Percentiles rank a stretch among this genome's conserved stretches.
Evolutionary conservation across 495 filamentous ascomycete genomes (phyloP).

Genomic region (Immersiella caudata): DNA sequence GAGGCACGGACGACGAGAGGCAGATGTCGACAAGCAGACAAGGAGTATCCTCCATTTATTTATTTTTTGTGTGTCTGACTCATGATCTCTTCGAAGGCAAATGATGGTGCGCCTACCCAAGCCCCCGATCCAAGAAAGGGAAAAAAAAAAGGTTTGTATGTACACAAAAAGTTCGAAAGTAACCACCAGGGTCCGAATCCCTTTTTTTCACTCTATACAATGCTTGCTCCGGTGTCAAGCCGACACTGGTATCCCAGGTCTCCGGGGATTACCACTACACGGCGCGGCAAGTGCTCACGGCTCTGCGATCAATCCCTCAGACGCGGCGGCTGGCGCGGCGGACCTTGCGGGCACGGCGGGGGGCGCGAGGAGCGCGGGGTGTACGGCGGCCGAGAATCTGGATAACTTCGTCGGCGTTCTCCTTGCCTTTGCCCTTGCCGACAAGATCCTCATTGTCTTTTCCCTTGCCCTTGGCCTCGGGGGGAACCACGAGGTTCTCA

Average conservation of each 20-base stretch:
- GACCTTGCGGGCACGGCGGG: background rate
- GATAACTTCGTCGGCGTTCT: background rate
- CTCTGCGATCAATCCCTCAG: background rate
- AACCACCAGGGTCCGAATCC: background rate
- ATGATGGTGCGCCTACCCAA: background rate
- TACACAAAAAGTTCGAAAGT: background rate
- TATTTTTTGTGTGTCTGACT: background rate
- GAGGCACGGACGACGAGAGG: background rate
- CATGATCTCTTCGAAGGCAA: background rate
- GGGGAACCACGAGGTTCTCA: too few relatives aligned
- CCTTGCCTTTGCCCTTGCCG: constrained; percentile 6
- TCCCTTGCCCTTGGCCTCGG: constrained; percentile 18
- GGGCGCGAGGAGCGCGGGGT: background rate
- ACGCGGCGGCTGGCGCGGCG: background rate
- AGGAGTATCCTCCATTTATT: background rate
- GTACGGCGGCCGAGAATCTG: background rate
- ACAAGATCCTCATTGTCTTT: background rate
- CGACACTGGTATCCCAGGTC: too few relatives aligned
- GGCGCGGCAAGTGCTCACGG: background rate
- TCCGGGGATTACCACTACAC: too few relatives aligned
- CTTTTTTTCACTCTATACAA: background rate
- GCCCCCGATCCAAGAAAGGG: background rate
- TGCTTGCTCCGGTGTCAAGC: too few relatives aligned
- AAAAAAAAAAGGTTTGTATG: background rate
- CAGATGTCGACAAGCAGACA: background rate